These are phyloP conservation scores for Auricularia heimuer DNA, from an alignment of 768 basidiomycete species.

Conservation along the genomic window DNA sequence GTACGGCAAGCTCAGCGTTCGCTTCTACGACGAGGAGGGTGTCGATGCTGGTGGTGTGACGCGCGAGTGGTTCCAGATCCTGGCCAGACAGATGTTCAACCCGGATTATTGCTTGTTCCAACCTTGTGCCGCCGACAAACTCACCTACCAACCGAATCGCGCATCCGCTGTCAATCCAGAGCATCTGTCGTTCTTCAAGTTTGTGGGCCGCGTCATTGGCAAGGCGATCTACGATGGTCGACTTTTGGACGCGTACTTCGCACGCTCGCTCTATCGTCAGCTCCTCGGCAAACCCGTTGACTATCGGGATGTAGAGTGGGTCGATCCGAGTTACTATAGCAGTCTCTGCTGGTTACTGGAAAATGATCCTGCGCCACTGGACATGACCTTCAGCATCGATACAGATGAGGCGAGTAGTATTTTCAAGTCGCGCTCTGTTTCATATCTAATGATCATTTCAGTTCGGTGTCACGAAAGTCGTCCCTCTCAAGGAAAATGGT, in stretches of 20 bases:
- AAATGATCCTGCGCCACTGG: slow-evolving; percentile 79
- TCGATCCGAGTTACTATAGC: slow-evolving; percentile 97
- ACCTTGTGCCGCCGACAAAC: slow-evolving; percentile 88
- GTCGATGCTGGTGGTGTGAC: slow-evolving; percentile 98
- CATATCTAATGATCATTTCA: slow-evolving; percentile 21
- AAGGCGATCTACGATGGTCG: slow-evolving; percentile 97
- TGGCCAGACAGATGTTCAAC: slow-evolving; percentile 98
- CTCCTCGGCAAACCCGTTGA: slow-evolving; percentile 90
- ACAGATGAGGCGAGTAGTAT: slow-evolving; percentile 66
- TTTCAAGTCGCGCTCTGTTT: slow-evolving; percentile 9
- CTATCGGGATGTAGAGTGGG: slow-evolving; percentile 93
- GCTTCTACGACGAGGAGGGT: slow-evolving; percentile 95
- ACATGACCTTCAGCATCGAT: slow-evolving; percentile 92
- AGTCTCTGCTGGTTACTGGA: slow-evolving; percentile 97
- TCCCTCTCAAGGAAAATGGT: slow-evolving; percentile 80
- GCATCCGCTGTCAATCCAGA: slow-evolving; percentile 92
- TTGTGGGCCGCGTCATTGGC: slow-evolving; percentile 94
- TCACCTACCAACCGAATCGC: slow-evolving; percentile 94
- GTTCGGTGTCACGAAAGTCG: slow-evolving; percentile 87
- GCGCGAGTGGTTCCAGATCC: slow-evolving; percentile 96
- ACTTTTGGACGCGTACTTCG: slow-evolving; percentile 95
- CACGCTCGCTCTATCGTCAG: slow-evolving; percentile 91
- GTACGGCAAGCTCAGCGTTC: slow-evolving; percentile 90
- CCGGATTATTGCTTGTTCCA: slow-evolving; percentile 98
- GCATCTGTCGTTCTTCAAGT: slow-evolving; percentile 96